Base-by-base conservation (phyloP, 345 rosid species). In the Hibiscus trionum region DNA sequence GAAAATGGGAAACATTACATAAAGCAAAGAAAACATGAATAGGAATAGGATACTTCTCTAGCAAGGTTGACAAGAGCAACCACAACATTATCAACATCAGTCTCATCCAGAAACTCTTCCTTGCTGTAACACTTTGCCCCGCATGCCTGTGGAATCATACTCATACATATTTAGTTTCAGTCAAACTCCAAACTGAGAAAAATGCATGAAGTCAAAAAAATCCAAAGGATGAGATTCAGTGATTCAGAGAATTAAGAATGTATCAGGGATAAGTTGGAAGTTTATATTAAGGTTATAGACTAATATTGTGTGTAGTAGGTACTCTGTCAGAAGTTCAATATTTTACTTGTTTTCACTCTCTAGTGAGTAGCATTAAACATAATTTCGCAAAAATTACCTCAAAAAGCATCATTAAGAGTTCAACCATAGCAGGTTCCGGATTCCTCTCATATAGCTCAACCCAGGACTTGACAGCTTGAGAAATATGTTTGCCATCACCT, bases 11-110 rank as follows among this genome's bases (percentile, higher is more conserved):
- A 46, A 49, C 29, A 16, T 7, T 8, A 46, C 12, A 42, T 52
- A 16, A 59, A 58, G 46, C 19, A 26, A 58, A 9, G 31, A 55
- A 39, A 33, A 56, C 47, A 26, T 11, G 56, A 14, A 62, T 5
- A 21, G 24, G 24, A 21, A 21, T 21, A 75, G 77, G 73, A 85
- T 86, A 95, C 99, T 26, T 76, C 82, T 89, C 88, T 88, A 72
- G 97, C 98, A 26, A 95, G 87, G 84, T 87, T 84, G 82, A 95
- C 99, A 70, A 95, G 98, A 74, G 93, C 89, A 80, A 92, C 97
- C 33, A 93, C 99, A 75, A 95, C 97, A 75, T 92, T 96, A 77
- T 92, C 99, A 58, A 95, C 97, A 79, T 89, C 98, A 69, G 92
- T 92, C 84, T 90, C 98, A 59, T 95, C 94, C 70, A 92, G 88